Evolutionary conservation across 257 asterid species (phyloP), one percentile per base, ranked within the genome.

Genomic region (Dorcoceras hygrometricum): DNA sequence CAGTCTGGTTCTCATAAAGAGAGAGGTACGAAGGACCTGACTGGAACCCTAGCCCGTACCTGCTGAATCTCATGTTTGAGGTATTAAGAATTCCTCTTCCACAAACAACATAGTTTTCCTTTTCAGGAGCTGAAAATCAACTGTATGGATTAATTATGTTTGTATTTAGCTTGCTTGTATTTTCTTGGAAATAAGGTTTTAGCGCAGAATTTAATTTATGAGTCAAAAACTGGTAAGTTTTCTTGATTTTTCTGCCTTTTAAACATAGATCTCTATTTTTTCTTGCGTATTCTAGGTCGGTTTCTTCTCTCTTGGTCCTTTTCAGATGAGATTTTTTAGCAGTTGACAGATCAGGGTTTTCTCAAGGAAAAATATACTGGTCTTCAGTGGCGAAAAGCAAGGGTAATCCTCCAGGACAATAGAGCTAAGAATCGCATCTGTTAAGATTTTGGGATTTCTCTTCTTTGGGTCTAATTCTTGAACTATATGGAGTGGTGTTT

Each of bases 1-100:
- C 65, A 23, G 43, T 60, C 61, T 9, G n/a, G 6, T 19, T 60
- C 69, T 34, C 32, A 10, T 20, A 57, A 29, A 28, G 60, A 67
- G 26, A 59, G 58, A 29, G 48, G 29, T 22, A 55, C 48, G 27
- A 69, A 32, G 56, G 57, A 39, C n/a, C 71, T 65, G 62, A 70
- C 65, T 67, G 57, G 18, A 66, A 43, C 74, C 75, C 69, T 66
- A 75, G 36, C 46, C 75, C 19, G 77, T 77, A 76, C 81, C 43
- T 36, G 51, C 68, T 59, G 11, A 57, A 54, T 71, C 60, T 65
- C 50, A 39, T 10, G 28, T 39, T 3, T n/a, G 16, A 72, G 81
- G 74, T 75, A 64, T 14, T 43, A 43, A 18, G 16, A 64, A 18
- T 20, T 16, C 16, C 53, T 60, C 26, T 28, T 23, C 63, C 36